These are phyloP conservation scores for Calocybe gangraenosa DNA, from an alignment of 768 basidiomycete genomes.

Conservation along the genomic window DNA sequence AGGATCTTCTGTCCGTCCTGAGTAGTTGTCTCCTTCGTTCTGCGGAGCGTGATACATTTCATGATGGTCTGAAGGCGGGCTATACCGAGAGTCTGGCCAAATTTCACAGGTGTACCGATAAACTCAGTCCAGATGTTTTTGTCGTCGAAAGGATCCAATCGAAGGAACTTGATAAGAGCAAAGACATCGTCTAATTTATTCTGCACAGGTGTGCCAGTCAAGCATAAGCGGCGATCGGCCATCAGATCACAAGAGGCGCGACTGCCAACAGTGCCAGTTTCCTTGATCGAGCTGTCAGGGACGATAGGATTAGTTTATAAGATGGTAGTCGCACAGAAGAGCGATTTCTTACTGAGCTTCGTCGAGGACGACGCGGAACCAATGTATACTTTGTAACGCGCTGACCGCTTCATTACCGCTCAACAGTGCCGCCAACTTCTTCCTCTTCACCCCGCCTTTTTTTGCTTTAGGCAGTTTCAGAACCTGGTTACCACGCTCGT, in stretches of 20 bases:
- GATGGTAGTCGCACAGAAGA: background rate
- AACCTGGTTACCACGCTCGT: conserved; percentile 63
- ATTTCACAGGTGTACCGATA: conserved; percentile 91
- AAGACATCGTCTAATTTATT: conserved; percentile 99
- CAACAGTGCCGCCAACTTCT: conserved; percentile 38
- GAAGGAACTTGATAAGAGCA: conserved; percentile 94
- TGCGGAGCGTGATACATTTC: conserved; percentile 92
- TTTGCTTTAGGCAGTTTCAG: conserved; percentile 60
- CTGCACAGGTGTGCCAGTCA: conserved; percentile 99
- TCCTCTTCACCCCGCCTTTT: conserved; percentile 64
- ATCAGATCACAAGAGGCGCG: conserved; percentile 93
- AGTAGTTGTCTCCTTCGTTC: conserved; percentile 88
- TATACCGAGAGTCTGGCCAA: conserved; percentile 83
- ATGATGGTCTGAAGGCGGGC: conserved; percentile 95
- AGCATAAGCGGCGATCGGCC: conserved; percentile 87
- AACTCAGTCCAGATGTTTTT: conserved; percentile 91
- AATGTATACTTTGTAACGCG: conserved; percentile 89
- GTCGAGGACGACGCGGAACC: conserved; percentile 93
- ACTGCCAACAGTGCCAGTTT: conserved; percentile 89
- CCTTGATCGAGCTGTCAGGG: conserved; percentile 88
- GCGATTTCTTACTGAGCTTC: conserved; percentile 83
- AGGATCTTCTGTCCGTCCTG: conserved; percentile 83
- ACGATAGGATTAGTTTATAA: conserved; percentile 1
- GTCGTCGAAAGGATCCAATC: conserved; percentile 88
- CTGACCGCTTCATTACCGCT: conserved; percentile 53